phyloP scores from a whole-genome alignment of 2,329 filamentous ascomycete genomes.

The Sclerotinia minor region DNA sequence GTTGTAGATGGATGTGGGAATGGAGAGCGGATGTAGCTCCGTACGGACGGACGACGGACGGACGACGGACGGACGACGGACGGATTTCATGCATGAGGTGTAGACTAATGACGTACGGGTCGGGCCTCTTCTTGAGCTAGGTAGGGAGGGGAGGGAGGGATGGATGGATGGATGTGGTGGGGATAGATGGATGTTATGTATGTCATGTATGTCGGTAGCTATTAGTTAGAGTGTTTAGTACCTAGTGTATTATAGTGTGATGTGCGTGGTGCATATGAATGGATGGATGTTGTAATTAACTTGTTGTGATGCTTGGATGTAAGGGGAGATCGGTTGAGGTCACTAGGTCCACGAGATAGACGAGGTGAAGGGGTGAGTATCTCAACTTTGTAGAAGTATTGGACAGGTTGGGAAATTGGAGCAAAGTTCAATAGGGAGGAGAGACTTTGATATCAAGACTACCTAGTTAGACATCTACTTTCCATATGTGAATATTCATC shows the following conservation, averaged over 20 bases:
- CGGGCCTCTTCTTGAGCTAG: background rate
- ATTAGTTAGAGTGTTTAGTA: background rate
- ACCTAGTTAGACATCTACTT: background rate
- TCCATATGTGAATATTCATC: background rate
- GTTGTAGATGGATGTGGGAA: background rate
- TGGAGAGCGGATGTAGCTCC: background rate
- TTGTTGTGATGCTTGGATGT: too few species aligned
- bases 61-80: too few species aligned
- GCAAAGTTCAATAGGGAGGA: background rate
- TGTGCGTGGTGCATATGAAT: background rate
- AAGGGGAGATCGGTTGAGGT: too few species aligned
- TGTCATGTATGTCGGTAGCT: conserved; percentile 7
- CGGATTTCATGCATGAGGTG: background rate
- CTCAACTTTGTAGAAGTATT: background rate
- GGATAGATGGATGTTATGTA: background rate
- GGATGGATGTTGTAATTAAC: background rate
- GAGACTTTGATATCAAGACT: too few species aligned
- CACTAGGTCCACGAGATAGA: too few species aligned
- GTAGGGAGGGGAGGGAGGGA: too few species aligned
- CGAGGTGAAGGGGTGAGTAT: background rate
- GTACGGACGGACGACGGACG: too few species aligned
- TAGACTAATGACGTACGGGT: conserved; percentile 1
- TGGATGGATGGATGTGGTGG: background rate
- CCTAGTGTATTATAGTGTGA: background rate
- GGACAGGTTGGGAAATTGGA: background rate